phyloP scores from a whole-genome alignment of 2,329 filamentous ascomycete species.

The Fusarium pseudonygamai region DNA sequence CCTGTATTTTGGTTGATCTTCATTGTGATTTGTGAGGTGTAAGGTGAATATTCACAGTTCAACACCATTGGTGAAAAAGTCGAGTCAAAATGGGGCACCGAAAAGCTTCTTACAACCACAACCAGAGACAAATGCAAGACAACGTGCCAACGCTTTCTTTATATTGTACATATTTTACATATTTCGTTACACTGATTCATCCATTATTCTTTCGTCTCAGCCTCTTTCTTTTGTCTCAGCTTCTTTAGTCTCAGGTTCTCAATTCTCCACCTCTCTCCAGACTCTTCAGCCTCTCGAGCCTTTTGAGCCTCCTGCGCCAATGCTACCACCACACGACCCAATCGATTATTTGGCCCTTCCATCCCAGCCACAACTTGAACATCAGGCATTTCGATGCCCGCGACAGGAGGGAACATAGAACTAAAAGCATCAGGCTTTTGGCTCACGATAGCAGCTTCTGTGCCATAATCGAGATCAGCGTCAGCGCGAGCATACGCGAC shows the following conservation, averaged over 20 bases:
- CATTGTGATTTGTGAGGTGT: constrained; percentile 47
- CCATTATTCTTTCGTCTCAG: constrained; percentile 9
- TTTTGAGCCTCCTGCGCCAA: constrained; percentile 44
- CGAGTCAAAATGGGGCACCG: constrained; percentile 9
- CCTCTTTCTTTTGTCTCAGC: neutral
- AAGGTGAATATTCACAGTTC: constrained; percentile 1
- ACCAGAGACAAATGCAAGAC: neutral
- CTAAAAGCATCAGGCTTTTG: constrained; percentile 48
- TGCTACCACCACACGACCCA: constrained; percentile 42
- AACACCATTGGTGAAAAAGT: constrained; percentile 24
- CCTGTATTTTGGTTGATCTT: constrained; percentile 57
- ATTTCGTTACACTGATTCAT: neutral
- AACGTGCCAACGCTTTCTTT: neutral
- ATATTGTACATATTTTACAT: constrained; percentile 32
- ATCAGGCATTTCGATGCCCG: constrained; percentile 40
- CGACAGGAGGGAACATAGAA: constrained; percentile 62
- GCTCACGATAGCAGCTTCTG: constrained; percentile 33
- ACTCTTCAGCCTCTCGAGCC: neutral
- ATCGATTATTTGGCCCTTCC: constrained; percentile 39
- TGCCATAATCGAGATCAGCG: constrained; percentile 76
- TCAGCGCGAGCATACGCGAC: constrained; percentile 70
- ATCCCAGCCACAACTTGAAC: constrained; percentile 31
- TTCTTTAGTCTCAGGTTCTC: neutral
- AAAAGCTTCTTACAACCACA: neutral
- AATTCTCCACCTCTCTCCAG: too few relatives aligned